These are phyloP conservation scores for Neofusicoccum parvum DNA, from an alignment of 2,329 filamentous ascomycete species.

Conservation along the genomic window DNA sequence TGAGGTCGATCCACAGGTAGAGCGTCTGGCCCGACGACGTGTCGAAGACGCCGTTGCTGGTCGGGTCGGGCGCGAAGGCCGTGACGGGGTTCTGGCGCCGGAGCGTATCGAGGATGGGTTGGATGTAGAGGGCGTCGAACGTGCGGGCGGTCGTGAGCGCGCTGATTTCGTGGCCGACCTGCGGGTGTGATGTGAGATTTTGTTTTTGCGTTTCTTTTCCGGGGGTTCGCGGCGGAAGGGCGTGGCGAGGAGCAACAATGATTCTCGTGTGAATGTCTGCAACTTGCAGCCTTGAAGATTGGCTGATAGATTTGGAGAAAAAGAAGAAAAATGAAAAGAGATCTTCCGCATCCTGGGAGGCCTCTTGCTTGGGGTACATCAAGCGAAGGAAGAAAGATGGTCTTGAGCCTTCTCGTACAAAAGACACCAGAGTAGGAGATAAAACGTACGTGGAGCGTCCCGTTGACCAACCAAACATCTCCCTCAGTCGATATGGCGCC, in stretches of 20 bases:
- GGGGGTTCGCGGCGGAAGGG: too few relatives aligned
- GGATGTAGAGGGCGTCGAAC: conserved; percentile 60
- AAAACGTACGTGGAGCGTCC: conserved; percentile 54
- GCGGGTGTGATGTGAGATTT: not conserved
- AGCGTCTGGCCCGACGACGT: conserved; percentile 60
- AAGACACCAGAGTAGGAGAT: not conserved
- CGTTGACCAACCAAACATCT: conserved; percentile 62
- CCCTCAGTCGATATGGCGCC: conserved; percentile 62
- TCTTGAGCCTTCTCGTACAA: not conserved
- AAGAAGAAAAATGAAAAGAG: too few relatives aligned
- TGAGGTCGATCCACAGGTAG: conserved; percentile 66
- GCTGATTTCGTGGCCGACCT: conserved; percentile 59
- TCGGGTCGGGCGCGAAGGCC: conserved; percentile 43
- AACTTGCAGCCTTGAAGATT: too few relatives aligned
- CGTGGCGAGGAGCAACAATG: too few relatives aligned
- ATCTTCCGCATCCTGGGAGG: too few relatives aligned
- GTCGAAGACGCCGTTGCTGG: conserved; percentile 58
- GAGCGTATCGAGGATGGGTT: conserved; percentile 60
- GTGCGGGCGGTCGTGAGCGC: conserved; percentile 57
- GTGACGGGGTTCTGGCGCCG: conserved; percentile 58
- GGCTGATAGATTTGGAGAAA: too few relatives aligned
- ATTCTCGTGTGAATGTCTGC: too few relatives aligned
- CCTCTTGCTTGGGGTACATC: not conserved
- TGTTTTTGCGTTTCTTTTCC: not conserved
- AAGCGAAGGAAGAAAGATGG: not conserved